These are phyloP conservation scores for Lathyrus oleraceus DNA, from an alignment of 306 rosid species.

Conservation along the genomic window DNA sequence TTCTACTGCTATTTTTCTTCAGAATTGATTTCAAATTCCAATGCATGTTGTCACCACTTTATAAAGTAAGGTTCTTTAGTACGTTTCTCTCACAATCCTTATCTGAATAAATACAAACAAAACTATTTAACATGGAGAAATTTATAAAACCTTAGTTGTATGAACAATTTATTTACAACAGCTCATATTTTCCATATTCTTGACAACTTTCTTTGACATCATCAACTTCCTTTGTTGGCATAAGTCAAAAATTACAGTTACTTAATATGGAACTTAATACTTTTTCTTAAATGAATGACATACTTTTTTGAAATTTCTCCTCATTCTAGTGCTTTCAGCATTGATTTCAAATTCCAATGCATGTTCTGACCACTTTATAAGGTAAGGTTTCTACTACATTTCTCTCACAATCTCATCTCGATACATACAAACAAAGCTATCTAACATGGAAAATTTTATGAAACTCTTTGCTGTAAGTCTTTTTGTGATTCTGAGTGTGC, in stretches of 20 bases:
- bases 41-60: too few species aligned
- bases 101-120: too few species aligned
- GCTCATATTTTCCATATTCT: too few species aligned
- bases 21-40: too few species aligned
- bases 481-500: constrained; percentile 31
- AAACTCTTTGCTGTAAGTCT: constrained; percentile 1
- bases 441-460: constrained; percentile 23
- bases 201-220: too few species aligned
- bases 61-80: too few species aligned
- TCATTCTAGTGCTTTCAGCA: not conserved
- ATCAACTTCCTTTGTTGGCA: too few species aligned
- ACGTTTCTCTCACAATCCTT: too few species aligned
- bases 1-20: not conserved
- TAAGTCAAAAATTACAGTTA: not conserved
- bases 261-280: not conserved
- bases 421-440: not conserved
- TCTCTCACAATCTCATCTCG: not conserved
- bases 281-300: not conserved
- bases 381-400: not conserved
- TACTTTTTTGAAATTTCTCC: not conserved
- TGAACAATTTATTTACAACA: too few species aligned
- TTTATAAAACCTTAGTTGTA: too few species aligned
- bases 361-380: not conserved
- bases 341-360: not conserved
- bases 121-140: too few species aligned